A percentile compares a stretch with the other conserved stretches of the same genome.
These are phyloP conservation scores for Talaromyces sp. DNA, from an alignment of 2,329 filamentous ascomycete species.

Conservation along the genomic window DNA sequence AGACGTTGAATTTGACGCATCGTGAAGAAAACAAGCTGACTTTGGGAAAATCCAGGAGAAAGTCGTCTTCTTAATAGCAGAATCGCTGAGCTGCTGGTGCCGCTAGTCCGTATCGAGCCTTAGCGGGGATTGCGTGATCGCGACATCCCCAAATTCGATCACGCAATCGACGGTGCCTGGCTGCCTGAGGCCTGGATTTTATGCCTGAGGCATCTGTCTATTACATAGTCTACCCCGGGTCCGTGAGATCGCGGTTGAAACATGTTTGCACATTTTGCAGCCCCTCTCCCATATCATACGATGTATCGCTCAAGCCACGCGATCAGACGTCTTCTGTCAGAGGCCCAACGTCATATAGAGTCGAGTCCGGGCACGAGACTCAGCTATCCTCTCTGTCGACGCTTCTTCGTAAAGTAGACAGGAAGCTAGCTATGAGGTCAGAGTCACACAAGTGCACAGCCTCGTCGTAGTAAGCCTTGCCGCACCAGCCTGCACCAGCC, in stretches of 20 bases:
- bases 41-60: not conserved
- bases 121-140: constrained; percentile 12
- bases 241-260: too few relatives aligned
- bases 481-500: not conserved
- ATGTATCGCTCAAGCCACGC: not conserved
- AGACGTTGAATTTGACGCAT: not conserved
- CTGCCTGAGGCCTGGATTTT: too few relatives aligned
- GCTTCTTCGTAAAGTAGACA: not conserved
- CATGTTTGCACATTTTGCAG: not conserved
- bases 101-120: not conserved
- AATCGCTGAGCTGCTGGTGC: not conserved
- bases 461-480: not conserved
- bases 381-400: not conserved
- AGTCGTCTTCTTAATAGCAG: not conserved
- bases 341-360: not conserved
- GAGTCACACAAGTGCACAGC: not conserved
- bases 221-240: too few relatives aligned
- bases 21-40: not conserved
- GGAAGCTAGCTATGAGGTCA: not conserved
- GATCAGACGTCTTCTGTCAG: too few relatives aligned
- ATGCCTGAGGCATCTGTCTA: not conserved
- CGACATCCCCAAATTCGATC: not conserved
- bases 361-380: not conserved
- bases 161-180: not conserved
- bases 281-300: not conserved